Percentiles rank a stretch among this genome's conserved stretches.
Conservation (phyloP, 2,329 filamentous ascomycete genomes). For the Tolypocladium tropicale region DNA sequence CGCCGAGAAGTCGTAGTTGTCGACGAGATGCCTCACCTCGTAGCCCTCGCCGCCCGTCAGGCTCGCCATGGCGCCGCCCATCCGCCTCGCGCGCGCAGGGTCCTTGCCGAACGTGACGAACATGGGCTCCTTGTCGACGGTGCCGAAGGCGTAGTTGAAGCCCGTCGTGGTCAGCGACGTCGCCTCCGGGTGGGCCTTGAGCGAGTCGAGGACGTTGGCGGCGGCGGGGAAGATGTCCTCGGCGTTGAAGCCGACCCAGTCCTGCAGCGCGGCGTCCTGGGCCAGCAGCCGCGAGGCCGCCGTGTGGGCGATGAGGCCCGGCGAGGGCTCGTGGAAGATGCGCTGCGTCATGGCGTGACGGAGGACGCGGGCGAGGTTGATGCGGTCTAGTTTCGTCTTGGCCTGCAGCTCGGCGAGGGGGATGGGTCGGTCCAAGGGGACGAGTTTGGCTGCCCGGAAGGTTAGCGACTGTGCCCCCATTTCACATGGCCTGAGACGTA, state of each 20-base stretch:
- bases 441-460: conserved; percentile 32
- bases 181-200: conserved; percentile 35
- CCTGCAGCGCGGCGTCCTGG: conserved; percentile 34
- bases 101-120: conserved; percentile 42
- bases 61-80: conserved; percentile 44
- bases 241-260: conserved; percentile 45
- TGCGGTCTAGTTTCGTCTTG: conserved; percentile 33
- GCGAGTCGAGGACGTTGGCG: conserved; percentile 32
- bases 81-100: conserved; percentile 34
- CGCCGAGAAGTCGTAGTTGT: conserved; percentile 42
- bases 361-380: conserved; percentile 39
- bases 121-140: conserved; percentile 40
- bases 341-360: conserved; percentile 48
- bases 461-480: neutral
- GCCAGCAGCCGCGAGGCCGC: conserved; percentile 41
- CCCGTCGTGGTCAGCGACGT: conserved; percentile 36
- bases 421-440: conserved; percentile 35
- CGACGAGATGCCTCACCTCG: conserved; percentile 39
- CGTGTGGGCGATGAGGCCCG: conserved; percentile 43
- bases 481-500: conserved; percentile 11
- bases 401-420: conserved; percentile 33
- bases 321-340: conserved; percentile 42
- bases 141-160: conserved; percentile 40
- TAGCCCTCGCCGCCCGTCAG: conserved; percentile 47
- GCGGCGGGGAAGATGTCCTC: conserved; percentile 44